Evolutionary conservation across 768 basidiomycete species (phyloP).

Genomic region (Strobilomyces confusus): DNA sequence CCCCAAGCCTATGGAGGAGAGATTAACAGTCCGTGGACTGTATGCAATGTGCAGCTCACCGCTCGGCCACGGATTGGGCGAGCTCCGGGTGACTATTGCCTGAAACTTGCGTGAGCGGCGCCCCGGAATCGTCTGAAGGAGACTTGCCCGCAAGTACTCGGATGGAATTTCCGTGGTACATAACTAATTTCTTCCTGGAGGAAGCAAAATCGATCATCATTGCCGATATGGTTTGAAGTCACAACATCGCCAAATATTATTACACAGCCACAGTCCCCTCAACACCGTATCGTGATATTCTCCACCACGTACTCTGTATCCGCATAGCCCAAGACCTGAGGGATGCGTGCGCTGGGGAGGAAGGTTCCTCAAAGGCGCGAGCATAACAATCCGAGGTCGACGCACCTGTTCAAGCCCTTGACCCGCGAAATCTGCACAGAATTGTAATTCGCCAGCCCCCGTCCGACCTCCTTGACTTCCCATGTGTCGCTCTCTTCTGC

Average conservation of each 20-base stretch:
- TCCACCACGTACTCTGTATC: slow-evolving; percentile 98
- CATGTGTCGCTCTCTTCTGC: slow-evolving; percentile 47
- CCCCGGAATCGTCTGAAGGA: background rate
- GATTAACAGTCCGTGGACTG: slow-evolving; percentile 50
- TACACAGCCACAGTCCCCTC: slow-evolving; percentile 44
- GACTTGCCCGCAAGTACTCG: slow-evolving; percentile 66
- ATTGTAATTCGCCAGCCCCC: slow-evolving; percentile 95
- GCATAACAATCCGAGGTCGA: background rate
- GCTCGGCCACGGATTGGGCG: slow-evolving; percentile 91
- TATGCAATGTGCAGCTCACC: slow-evolving; percentile 69
- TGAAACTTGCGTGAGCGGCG: slow-evolving; percentile 33
- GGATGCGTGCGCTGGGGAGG: slow-evolving; percentile 65
- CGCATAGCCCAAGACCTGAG: slow-evolving; percentile 82
- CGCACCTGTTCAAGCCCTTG: slow-evolving; percentile 88
- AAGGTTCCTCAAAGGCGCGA: slow-evolving; percentile 6
- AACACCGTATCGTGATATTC: slow-evolving; percentile 72
- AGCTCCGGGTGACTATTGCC: slow-evolving; percentile 98
- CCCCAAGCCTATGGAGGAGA: slow-evolving; percentile 70
- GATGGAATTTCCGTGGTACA: slow-evolving; percentile 83
- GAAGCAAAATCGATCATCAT: slow-evolving; percentile 6
- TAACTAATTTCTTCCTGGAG: slow-evolving; percentile 41
- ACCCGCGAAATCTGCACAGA: slow-evolving; percentile 85
- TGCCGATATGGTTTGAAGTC: slow-evolving; percentile 6
- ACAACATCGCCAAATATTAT: slow-evolving; percentile 31
- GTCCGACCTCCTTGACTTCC: slow-evolving; percentile 86